Evolutionary conservation across 495 filamentous ascomycete species (phyloP).

Genomic region (Hapsidospora chrysogenum): DNA sequence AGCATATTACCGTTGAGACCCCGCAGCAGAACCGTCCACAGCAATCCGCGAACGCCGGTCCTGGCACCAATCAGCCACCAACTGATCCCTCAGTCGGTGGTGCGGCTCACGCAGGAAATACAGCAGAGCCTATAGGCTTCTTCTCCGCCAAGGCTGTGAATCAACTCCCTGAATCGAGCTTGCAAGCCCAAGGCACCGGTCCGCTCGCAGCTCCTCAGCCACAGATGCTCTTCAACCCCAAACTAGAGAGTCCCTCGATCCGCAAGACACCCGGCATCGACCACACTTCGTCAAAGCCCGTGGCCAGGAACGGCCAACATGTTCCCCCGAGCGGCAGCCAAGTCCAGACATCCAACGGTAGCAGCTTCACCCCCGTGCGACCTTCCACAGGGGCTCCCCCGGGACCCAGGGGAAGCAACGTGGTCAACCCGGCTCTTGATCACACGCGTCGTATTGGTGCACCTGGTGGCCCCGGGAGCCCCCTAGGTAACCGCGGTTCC

Average conservation of each 20-base stretch:
- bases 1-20: background rate
- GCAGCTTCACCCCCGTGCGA: slow-evolving; percentile 6
- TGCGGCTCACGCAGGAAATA: slow-evolving; percentile 7
- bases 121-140: slow-evolving; percentile 39
- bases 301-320: slow-evolving; percentile 31
- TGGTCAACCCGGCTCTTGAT: slow-evolving; percentile 56
- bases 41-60: too few relatives aligned
- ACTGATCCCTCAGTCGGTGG: slow-evolving; percentile 2
- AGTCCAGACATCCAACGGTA: slow-evolving; percentile 3
- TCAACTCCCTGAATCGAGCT: slow-evolving; percentile 15
- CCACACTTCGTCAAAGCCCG: slow-evolving; percentile 51
- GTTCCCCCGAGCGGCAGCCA: slow-evolving; percentile 16
- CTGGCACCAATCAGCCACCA: too few relatives aligned
- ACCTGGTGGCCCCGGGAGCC: slow-evolving; percentile 38
- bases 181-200: slow-evolving; percentile 11
- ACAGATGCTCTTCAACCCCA: slow-evolving; percentile 58
- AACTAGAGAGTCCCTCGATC: slow-evolving; percentile 70
- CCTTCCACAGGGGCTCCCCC: slow-evolving; percentile 13
- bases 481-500: slow-evolving; percentile 36
- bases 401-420: slow-evolving; percentile 24
- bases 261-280: slow-evolving; percentile 83
- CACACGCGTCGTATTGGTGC: slow-evolving; percentile 56
- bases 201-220: slow-evolving; percentile 22
- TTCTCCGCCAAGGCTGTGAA: slow-evolving; percentile 57
- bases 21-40: background rate